Base-by-base conservation (phyloP, 768 basidiomycete genomes). In the Leucogyrophana mollusca region DNA sequence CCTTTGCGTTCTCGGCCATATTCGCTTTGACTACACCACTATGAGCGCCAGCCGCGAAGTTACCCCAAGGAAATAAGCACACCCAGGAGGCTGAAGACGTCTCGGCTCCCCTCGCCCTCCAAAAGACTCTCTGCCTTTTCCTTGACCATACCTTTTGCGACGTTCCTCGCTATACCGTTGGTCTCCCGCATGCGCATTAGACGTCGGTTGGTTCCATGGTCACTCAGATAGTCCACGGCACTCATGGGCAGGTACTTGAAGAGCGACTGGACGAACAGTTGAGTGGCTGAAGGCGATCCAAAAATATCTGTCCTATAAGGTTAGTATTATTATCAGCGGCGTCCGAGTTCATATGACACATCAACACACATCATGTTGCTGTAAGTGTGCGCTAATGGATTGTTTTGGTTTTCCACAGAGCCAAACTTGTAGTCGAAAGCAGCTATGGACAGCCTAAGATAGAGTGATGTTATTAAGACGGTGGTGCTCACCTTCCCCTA, bases 401-500 rank as follows among this genome's bases (percentile, higher is more conserved):
- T 40, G 9, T 51, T 27, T 3, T 52, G 21, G 27, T 47, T 22
- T 4, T 71, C 56, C 13, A 73, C 68, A 49, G 72, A 53, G 2
- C 66, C 68, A 32, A 79, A 78, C 21, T 66, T 66, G 51, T 78
- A 71, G 44, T 78, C 78, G 49, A 80, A 80, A 33, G 74, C 76
- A 41, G 72, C 77, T 65, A 17, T 38, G n/a, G 21, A 46, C 17
- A 3, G n/a, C 20, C n/a, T 21, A 14, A n/a, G 27, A 8, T 2
- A 24, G 9, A 3, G n/a, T n/a, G 27, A 14, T 30, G 27, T 21
- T 24, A n/a, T 3, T 10, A 1, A 21, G 24, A 27, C 43, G 7
- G n/a, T n/a, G n/a, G n/a, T n/a, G n/a, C n/a, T n/a, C 58, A 75
- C 78, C 75, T 58, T 72, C 65, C 5, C 76, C 79, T 44, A 80